Percentiles rank a stretch among this genome's conserved stretches.
Conservation (phyloP, 768 basidiomycete species). For the Psilocybe cyanescens region DNA sequence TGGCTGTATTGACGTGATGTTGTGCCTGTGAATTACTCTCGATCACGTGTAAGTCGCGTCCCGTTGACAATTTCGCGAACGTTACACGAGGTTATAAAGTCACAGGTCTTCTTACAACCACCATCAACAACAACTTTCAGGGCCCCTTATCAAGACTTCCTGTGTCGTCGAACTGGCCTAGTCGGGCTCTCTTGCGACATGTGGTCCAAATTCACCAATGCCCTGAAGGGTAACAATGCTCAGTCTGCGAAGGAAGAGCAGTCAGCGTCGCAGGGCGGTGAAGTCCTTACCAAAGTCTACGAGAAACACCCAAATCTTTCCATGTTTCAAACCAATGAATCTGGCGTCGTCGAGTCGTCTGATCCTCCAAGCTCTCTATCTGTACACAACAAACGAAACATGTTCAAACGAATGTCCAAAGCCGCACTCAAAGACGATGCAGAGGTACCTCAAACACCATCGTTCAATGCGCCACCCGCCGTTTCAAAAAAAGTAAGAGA, state of each 20-base stretch:
- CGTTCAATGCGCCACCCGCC: conserved; percentile 35
- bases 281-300: conserved; percentile 54
- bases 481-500: conserved; percentile 59
- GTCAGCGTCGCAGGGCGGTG: conserved; percentile 28
- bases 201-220: conserved; percentile 68
- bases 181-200: conserved; percentile 31
- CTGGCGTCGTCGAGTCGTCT: conserved; percentile 28
- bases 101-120: conserved; percentile 25
- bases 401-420: conserved; percentile 61
- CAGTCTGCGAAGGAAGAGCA: conserved; percentile 31
- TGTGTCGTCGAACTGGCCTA: conserved; percentile 7
- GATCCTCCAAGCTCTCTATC: conserved; percentile 57
- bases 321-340: conserved; percentile 48
- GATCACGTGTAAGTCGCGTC: conserved; percentile 32
- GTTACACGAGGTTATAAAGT: conserved; percentile 21
- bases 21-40: conserved; percentile 5
- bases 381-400: conserved; percentile 43
- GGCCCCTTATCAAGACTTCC: conserved; percentile 5
- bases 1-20: conserved; percentile 11
- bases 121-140: conserved; percentile 14
- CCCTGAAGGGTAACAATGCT: conserved; percentile 47
- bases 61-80: conserved; percentile 22
- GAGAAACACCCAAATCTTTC: conserved; percentile 69
- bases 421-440: conserved; percentile 41
- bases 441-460: conserved; percentile 32